A percentile compares a stretch with the other conserved stretches of the same genome.
phyloP scores from a whole-genome alignment of 116 monocot genomes.

The Trichopus zeylanicus region DNA sequence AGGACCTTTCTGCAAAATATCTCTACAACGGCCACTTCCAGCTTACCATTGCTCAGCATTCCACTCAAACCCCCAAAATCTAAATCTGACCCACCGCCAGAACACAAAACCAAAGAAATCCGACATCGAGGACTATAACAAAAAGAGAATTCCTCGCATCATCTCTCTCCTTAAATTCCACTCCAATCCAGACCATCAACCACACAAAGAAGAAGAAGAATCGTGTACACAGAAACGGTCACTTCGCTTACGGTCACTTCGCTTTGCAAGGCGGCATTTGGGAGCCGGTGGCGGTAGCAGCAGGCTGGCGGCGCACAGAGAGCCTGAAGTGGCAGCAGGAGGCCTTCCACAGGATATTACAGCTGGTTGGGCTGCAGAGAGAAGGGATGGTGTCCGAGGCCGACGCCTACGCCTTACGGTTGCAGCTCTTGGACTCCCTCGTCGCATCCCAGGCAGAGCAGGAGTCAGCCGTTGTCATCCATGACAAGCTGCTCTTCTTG shows the following conservation, averaged over 20 bases:
- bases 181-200: too few relatives aligned
- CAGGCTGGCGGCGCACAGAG: conserved; percentile 53
- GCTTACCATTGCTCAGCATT: too few relatives aligned
- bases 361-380: conserved; percentile 61
- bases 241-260: conserved; percentile 56
- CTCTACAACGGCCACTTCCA: too few relatives aligned
- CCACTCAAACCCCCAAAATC: too few relatives aligned
- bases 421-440: conserved; percentile 65
- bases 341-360: conserved; percentile 81
- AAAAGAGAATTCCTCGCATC: too few relatives aligned
- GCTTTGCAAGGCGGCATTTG: conserved; percentile 84
- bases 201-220: conserved; percentile 8
- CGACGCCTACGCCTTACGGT: conserved; percentile 58
- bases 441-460: conserved; percentile 44
- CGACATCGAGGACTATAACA: too few relatives aligned
- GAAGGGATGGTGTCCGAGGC: conserved; percentile 64
- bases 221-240: conserved; percentile 70
- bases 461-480: conserved; percentile 42
- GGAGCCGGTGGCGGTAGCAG: conserved; percentile 31
- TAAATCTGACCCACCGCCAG: too few relatives aligned
- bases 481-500: conserved; percentile 92
- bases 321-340: conserved; percentile 97
- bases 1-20: too few relatives aligned
- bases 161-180: too few relatives aligned
- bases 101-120: too few relatives aligned